These are phyloP conservation scores for Leishmania gerbilli DNA, from an alignment of 208 protist species.

Conservation along the genomic window DNA sequence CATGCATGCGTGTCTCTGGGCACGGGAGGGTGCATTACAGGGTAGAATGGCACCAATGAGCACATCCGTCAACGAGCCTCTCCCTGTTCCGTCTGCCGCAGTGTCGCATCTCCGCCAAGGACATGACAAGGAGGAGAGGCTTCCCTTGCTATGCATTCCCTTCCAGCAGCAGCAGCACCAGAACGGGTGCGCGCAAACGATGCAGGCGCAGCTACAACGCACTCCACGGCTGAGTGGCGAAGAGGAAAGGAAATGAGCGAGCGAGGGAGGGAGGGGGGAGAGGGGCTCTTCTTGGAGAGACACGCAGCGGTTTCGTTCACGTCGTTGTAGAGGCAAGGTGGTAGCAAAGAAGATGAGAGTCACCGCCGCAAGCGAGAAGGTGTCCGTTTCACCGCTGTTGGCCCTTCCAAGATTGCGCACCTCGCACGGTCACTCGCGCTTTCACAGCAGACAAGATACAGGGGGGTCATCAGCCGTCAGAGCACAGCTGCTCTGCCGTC, in stretches of 20 bases:
- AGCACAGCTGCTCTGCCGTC: background rate
- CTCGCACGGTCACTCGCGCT: background rate
- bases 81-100: background rate
- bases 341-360: background rate
- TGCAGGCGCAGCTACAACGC: background rate
- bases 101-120: background rate
- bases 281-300: background rate
- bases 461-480: background rate
- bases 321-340: background rate
- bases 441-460: background rate
- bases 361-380: background rate
- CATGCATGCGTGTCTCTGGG: background rate
- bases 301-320: background rate
- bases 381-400: background rate
- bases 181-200: background rate
- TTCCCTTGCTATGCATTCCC: background rate
- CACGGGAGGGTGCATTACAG: background rate
- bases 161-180: background rate
- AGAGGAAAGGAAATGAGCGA: background rate
- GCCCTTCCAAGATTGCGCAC: background rate
- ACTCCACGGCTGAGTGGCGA: background rate
- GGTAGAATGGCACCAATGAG: background rate
- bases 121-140: background rate
- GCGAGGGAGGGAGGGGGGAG: background rate
- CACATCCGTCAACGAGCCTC: background rate